Conservation (phyloP, 2,329 filamentous ascomycete species). For the Leptographium radiaticola region DNA sequence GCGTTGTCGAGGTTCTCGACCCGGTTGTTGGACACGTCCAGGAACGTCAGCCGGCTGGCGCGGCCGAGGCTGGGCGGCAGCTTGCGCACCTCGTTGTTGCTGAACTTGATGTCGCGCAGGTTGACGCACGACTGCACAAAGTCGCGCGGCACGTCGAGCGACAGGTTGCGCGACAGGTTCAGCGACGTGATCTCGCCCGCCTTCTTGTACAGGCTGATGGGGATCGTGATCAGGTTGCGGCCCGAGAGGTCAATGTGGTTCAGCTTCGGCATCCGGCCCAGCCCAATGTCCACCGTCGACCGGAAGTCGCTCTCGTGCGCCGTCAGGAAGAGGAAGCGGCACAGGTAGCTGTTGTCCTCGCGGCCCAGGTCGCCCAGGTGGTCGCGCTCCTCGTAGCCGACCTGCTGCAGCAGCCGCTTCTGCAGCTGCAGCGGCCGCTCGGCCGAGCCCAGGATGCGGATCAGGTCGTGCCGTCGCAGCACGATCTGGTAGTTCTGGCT, state of each 20-base stretch:
- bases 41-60: slow-evolving; percentile 68
- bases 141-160: slow-evolving; percentile 84
- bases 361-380: slow-evolving; percentile 84
- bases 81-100: slow-evolving; percentile 81
- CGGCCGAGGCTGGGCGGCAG: slow-evolving; percentile 74
- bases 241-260: slow-evolving; percentile 88
- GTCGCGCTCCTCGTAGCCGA: slow-evolving; percentile 79
- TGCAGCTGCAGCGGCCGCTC: slow-evolving; percentile 86
- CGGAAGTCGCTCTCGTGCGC: slow-evolving; percentile 75
- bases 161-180: slow-evolving; percentile 85
- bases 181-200: slow-evolving; percentile 87
- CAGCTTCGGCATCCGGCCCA: slow-evolving; percentile 76
- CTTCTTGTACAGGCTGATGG: slow-evolving; percentile 85
- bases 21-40: slow-evolving; percentile 92
- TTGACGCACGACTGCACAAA: slow-evolving; percentile 91
- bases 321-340: slow-evolving; percentile 88
- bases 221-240: slow-evolving; percentile 85
- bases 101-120: slow-evolving; percentile 88
- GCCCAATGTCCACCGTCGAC: slow-evolving; percentile 61
- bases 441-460: slow-evolving; percentile 61
- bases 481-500: slow-evolving; percentile 92
- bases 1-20: slow-evolving; percentile 79
- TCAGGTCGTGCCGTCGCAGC: slow-evolving; percentile 82
- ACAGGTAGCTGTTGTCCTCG: slow-evolving; percentile 95
- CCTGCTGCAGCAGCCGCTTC: slow-evolving; percentile 79